Conservation (phyloP, 2,329 filamentous ascomycete species). For the Hymenoscyphus infarciens region DNA sequence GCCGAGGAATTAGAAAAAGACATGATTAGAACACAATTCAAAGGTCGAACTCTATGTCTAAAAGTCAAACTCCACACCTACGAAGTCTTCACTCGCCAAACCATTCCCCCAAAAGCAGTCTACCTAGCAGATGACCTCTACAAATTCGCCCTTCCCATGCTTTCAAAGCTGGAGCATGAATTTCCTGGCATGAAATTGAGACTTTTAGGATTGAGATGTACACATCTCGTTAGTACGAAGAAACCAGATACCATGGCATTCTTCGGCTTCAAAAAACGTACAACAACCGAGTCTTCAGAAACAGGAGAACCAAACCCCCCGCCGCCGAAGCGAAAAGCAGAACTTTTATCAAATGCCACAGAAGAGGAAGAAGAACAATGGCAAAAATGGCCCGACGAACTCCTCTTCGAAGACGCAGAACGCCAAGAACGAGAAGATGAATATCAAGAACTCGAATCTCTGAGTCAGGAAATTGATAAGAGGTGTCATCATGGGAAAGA, state of each 20-base stretch:
- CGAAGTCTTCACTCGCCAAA: constrained; percentile 83
- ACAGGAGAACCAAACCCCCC: constrained; percentile 17
- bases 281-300: constrained; percentile 18
- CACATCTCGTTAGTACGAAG: constrained; percentile 80
- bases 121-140: constrained; percentile 77
- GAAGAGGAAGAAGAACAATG: constrained; percentile 46
- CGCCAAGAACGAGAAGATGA: constrained; percentile 57
- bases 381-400: constrained; percentile 67
- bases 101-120: constrained; percentile 69
- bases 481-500: constrained; percentile 48
- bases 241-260: constrained; percentile 74
- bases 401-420: constrained; percentile 57
- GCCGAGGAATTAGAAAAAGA: constrained; percentile 87
- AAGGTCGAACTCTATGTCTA: constrained; percentile 84
- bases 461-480: constrained; percentile 49
- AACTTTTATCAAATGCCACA: constrained; percentile 35
- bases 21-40: constrained; percentile 73
- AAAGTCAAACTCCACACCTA: constrained; percentile 96
- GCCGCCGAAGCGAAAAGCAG: constrained; percentile 38
- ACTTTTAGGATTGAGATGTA: constrained; percentile 85
- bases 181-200: constrained; percentile 74
- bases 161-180: constrained; percentile 80
- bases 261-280: constrained; percentile 59
- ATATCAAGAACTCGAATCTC: constrained; percentile 56
- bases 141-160: constrained; percentile 74